A percentile compares a stretch with the other conserved stretches of the same genome.
phyloP scores from a whole-genome alignment of 2,329 filamentous ascomycete genomes.

The Claviceps citrina region DNA sequence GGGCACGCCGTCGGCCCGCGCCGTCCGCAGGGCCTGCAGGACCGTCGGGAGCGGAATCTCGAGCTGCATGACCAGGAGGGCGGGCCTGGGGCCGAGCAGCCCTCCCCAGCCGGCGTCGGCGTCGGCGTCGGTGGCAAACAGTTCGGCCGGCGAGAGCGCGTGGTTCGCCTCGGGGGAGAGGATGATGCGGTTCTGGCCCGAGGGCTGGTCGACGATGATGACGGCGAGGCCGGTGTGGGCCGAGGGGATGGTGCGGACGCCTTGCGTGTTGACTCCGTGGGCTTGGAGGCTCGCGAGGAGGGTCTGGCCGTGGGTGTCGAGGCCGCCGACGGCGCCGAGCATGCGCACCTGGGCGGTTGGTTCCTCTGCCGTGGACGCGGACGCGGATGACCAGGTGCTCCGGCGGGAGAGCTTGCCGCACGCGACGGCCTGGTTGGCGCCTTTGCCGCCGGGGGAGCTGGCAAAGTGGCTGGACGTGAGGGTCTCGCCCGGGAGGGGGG shows the following conservation, averaged over 20 bases:
- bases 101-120: not conserved
- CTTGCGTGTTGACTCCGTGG: slow-evolving; percentile 46
- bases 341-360: slow-evolving; percentile 22
- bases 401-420: slow-evolving; percentile 63
- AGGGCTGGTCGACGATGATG: slow-evolving; percentile 59
- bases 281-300: slow-evolving; percentile 42
- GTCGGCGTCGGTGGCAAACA: not conserved
- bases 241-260: slow-evolving; percentile 23
- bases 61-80: slow-evolving; percentile 62
- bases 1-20: slow-evolving; percentile 32
- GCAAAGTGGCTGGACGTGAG: slow-evolving; percentile 64
- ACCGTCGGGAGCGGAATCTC: slow-evolving; percentile 57
- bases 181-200: slow-evolving; percentile 64
- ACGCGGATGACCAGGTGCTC: not conserved
- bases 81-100: slow-evolving; percentile 28
- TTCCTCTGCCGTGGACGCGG: too few species aligned
- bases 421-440: slow-evolving; percentile 87
- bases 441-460: slow-evolving; percentile 80
- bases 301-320: slow-evolving; percentile 48
- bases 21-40: slow-evolving; percentile 40
- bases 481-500: slow-evolving; percentile 76
- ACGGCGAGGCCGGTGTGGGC: slow-evolving; percentile 51
- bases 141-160: slow-evolving; percentile 21
- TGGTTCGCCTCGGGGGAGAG: slow-evolving; percentile 58
- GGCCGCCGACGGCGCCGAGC: slow-evolving; percentile 57